phyloP scores from a whole-genome alignment of 805 yeast species.

The Yarrowia osloensis region DNA sequence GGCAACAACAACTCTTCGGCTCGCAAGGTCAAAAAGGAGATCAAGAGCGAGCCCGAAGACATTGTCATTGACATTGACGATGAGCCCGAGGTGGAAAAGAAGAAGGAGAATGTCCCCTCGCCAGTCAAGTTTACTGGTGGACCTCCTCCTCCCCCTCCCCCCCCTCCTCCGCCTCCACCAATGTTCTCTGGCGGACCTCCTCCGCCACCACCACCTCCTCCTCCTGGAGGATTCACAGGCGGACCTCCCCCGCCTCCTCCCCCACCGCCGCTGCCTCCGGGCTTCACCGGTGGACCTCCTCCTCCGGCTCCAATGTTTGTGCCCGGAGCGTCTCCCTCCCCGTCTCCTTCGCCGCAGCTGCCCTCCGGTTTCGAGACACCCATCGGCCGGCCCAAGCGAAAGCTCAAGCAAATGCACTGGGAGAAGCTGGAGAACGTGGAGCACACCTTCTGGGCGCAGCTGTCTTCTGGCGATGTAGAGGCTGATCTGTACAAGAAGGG shows the following conservation, averaged over 20 bases:
- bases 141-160: conserved; percentile 47
- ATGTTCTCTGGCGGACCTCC: conserved; percentile 40
- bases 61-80: background rate
- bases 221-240: conserved; percentile 36
- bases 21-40: background rate
- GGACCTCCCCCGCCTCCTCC: conserved; percentile 42
- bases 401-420: conserved; percentile 96
- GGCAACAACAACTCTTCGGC: background rate
- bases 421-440: conserved; percentile 84
- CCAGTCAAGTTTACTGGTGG: conserved; percentile 33
- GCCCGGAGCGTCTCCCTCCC: conserved; percentile 34
- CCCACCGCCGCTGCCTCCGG: conserved; percentile 36
- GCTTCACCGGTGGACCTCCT: conserved; percentile 32
- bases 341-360: conserved; percentile 40
- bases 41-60: background rate
- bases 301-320: conserved; percentile 37
- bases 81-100: background rate
- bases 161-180: conserved; percentile 37
- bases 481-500: conserved; percentile 74
- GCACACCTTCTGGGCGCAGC: conserved; percentile 83
- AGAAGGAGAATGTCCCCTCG: conserved; percentile 31
- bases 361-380: conserved; percentile 43
- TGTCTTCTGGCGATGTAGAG: conserved; percentile 49
- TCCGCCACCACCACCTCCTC: conserved; percentile 45
- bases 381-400: conserved; percentile 60